Conservation (phyloP, 2,329 filamentous ascomycete genomes). For the Diplodia sapinea region DNA sequence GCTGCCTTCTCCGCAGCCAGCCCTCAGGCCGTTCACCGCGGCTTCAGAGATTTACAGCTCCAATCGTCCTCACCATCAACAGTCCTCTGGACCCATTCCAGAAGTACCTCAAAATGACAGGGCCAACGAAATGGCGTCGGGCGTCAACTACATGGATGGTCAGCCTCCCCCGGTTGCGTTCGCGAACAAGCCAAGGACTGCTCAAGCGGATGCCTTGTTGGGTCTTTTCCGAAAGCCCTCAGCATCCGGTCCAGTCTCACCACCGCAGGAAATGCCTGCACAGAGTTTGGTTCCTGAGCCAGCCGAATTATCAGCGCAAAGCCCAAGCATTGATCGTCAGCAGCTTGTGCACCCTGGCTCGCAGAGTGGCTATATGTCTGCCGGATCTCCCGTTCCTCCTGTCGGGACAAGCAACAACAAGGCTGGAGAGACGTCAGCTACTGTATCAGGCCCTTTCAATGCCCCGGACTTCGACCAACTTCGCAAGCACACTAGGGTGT, state of each 20-base stretch:
- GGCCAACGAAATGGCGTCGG: background rate
- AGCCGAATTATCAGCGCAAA: constrained; percentile 55
- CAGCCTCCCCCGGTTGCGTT: constrained; percentile 17
- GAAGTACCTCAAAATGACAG: constrained; percentile 29
- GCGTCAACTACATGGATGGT: constrained; percentile 17
- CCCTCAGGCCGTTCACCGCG: constrained; percentile 23
- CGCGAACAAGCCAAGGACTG: constrained; percentile 44
- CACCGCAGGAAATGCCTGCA: constrained; percentile 33
- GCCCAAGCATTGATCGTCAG: constrained; percentile 36
- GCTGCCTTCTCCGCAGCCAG: constrained; percentile 34
- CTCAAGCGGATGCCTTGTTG: constrained; percentile 54
- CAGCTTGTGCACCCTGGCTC: background rate
- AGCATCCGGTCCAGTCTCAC: constrained; percentile 27
- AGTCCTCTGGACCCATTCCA: constrained; percentile 13
- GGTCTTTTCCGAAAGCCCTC: constrained; percentile 49
- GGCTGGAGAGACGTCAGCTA: constrained; percentile 40
- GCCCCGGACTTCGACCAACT: constrained; percentile 50
- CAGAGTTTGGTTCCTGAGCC: constrained; percentile 40
- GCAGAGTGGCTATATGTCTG: background rate
- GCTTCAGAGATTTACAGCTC: constrained; percentile 31
- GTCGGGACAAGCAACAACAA: constrained; percentile 29
- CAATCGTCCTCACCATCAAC: constrained; percentile 10
- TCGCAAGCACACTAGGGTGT: constrained; percentile 38
- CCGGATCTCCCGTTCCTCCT: background rate
- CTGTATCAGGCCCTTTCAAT: constrained; percentile 50